Conservation (phyloP, 164 flowering plant genomes). For the Houttuynia cordata region DNA sequence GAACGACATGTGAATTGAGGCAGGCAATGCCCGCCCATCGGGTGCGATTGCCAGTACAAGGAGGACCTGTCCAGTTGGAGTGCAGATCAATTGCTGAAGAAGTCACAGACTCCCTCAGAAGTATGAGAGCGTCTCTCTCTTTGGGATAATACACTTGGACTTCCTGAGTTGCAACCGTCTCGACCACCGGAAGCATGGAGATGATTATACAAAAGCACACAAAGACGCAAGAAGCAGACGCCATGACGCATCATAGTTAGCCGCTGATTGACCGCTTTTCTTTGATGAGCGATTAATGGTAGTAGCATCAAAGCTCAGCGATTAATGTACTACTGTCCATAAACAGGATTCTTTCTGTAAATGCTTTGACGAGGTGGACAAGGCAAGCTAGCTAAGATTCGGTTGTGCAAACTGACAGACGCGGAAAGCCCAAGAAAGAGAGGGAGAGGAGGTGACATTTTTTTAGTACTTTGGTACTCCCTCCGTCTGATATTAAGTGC, state of each 20-base stretch:
- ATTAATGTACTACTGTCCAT: too few relatives aligned
- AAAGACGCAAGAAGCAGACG: neutral
- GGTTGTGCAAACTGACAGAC: neutral
- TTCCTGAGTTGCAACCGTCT: neutral
- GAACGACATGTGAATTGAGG: constrained; percentile 6
- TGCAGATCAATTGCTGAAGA: constrained; percentile 7
- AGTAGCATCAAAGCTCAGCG: too few relatives aligned
- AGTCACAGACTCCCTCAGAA: constrained; percentile 6
- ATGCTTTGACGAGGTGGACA: constrained; percentile 4
- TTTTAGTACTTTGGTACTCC: too few relatives aligned
- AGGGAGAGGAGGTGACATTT: too few relatives aligned
- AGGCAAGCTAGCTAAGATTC: constrained; percentile 9
- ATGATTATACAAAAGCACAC: neutral
- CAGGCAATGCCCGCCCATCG: constrained; percentile 10
- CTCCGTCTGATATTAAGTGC: too few relatives aligned
- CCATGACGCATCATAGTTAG: constrained; percentile 4
- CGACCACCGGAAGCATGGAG: too few relatives aligned
- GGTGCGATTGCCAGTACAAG: constrained; percentile 6
- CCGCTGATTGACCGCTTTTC: neutral
- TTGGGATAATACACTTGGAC: neutral
- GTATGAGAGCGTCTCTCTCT: constrained; percentile 11
- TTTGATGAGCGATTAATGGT: too few relatives aligned
- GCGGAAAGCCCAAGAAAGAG: constrained; percentile 1
- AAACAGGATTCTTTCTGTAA: neutral
- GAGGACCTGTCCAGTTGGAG: constrained; percentile 12